These are phyloP conservation scores for Lenwebbia sp. DNA, from an alignment of 345 rosid genomes.

Conservation along the genomic window DNA sequence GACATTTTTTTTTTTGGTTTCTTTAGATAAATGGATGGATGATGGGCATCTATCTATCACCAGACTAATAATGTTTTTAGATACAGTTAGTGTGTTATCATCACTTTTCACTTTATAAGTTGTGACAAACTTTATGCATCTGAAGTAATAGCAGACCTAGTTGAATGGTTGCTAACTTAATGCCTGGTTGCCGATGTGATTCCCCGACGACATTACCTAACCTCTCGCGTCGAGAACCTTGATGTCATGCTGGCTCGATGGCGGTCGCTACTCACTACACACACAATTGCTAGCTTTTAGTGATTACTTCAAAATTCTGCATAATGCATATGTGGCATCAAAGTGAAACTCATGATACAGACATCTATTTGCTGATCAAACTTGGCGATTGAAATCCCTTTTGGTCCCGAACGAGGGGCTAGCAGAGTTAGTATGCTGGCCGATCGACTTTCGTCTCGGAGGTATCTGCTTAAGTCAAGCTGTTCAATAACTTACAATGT, in stretches of 20 bases:
- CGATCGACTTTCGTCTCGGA: not conserved
- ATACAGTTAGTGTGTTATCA: not conserved
- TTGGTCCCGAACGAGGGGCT: not conserved
- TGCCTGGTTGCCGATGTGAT: not conserved
- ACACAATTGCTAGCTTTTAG: not conserved
- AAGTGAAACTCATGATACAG: not conserved
- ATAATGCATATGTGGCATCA: not conserved
- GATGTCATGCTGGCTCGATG: not conserved
- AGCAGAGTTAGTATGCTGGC: not conserved
- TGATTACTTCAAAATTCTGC: not conserved
- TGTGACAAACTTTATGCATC: not conserved
- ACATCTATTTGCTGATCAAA: not conserved
- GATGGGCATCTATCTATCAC: not conserved
- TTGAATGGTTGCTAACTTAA: not conserved
- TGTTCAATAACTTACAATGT: not conserved
- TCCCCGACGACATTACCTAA: not conserved
- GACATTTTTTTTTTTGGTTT: not conserved
- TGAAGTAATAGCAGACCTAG: not conserved
- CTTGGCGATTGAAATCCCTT: not conserved
- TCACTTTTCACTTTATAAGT: not conserved
- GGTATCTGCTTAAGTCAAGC: not conserved
- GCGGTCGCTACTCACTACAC: not conserved
- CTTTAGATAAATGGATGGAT: not conserved
- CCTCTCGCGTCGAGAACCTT: not conserved
- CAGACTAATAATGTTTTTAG: not conserved